phyloP scores from a whole-genome alignment of 192 early-diverging fungal species.

The Jimgerdemannia lactiflua region DNA sequence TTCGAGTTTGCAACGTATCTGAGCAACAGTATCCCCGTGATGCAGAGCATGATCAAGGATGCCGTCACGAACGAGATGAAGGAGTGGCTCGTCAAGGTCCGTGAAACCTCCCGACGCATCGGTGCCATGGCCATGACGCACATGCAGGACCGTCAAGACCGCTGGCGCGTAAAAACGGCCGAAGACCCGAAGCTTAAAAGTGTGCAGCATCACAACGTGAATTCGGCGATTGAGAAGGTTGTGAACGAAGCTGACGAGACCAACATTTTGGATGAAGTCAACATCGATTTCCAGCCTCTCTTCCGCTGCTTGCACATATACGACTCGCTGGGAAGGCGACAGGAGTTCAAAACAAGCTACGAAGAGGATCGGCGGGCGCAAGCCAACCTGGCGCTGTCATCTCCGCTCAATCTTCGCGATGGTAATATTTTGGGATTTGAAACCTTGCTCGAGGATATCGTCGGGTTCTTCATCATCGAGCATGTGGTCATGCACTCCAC shows the following conservation, averaged over 20 bases:
- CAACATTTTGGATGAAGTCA: constrained; percentile 59
- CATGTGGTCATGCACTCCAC: constrained; percentile 85
- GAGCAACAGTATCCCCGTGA: constrained; percentile 80
- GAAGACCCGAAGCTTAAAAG: constrained; percentile 43
- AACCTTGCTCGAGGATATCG: constrained; percentile 81
- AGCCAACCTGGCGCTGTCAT: constrained; percentile 79
- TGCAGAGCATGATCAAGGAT: constrained; percentile 83
- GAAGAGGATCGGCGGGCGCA: constrained; percentile 90
- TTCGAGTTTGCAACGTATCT: constrained; percentile 87
- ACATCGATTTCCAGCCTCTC: constrained; percentile 92
- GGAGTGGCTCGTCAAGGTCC: constrained; percentile 88
- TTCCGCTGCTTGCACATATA: constrained; percentile 97
- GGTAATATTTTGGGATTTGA: constrained; percentile 67
- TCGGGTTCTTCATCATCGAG: constrained; percentile 97
- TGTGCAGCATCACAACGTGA: constrained; percentile 57
- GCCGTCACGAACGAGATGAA: constrained; percentile 86
- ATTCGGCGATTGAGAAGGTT: constrained; percentile 77
- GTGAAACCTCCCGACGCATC: constrained; percentile 75
- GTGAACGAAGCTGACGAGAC: constrained; percentile 81
- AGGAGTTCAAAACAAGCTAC: constrained; percentile 83
- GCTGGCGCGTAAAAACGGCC: constrained; percentile 43
- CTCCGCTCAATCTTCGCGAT: constrained; percentile 66
- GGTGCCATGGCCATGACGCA: constrained; percentile 83
- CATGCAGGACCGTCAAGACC: constrained; percentile 67
- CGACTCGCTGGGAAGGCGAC: constrained; percentile 85